Evolutionary conservation across 176 grass and related monocot species (phyloP).

Genomic region (Pontederia crassipes): DNA sequence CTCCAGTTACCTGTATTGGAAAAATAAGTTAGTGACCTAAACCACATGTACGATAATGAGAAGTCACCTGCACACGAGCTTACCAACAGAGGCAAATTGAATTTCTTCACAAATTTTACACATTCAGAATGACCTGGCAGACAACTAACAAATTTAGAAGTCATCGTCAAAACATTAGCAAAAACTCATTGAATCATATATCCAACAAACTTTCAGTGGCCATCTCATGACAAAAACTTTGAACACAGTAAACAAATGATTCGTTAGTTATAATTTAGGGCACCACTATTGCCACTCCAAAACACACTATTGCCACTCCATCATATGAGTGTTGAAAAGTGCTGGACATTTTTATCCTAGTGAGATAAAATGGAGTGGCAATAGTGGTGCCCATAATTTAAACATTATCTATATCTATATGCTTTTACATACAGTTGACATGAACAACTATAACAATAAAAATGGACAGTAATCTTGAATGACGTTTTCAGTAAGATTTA

Average conservation of each 20-base stretch:
- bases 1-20: slow-evolving; percentile 71
- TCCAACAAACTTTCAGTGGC: not conserved
- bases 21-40: slow-evolving; percentile 3
- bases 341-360: no score
- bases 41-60: not conserved
- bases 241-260: not conserved
- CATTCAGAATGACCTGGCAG: slow-evolving; percentile 89
- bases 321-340: no score
- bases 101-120: slow-evolving; percentile 96
- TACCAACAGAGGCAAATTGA: slow-evolving; percentile 95
- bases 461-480: not conserved
- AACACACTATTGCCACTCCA: not conserved
- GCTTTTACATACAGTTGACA: no score
- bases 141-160: slow-evolving; percentile 1
- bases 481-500: no score
- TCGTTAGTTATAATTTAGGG: not conserved
- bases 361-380: no score
- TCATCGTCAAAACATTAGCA: not conserved
- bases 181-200: not conserved
- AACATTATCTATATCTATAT: no score
- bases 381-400: no score
- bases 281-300: not conserved
- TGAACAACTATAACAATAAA: no score
- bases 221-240: not conserved
- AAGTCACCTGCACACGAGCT: slow-evolving; percentile 5